Evolutionary conservation across 768 basidiomycete genomes (phyloP).

Genomic region (Lyophyllum shimeji): DNA sequence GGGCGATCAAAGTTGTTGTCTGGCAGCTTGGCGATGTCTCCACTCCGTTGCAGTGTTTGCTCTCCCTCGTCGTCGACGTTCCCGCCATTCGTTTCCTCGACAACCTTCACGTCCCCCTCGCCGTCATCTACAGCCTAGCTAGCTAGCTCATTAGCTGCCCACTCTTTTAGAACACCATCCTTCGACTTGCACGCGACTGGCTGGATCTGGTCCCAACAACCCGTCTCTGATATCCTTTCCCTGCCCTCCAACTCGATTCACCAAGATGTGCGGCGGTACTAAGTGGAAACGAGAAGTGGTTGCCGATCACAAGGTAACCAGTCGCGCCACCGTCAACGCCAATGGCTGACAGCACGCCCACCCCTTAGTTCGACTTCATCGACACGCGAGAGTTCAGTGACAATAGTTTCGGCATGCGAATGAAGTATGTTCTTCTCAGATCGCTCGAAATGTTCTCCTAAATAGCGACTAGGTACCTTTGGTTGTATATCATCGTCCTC

Average conservation of each 20-base stretch:
- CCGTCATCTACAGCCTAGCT: conserved; percentile 11
- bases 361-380: conserved; percentile 88
- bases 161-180: conserved; percentile 22
- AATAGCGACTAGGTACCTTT: conserved; percentile 69
- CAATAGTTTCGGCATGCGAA: conserved; percentile 81
- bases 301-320: conserved; percentile 91
- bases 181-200: conserved; percentile 46
- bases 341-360: conserved; percentile 21
- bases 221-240: conserved; percentile 18
- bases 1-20: conserved; percentile 10
- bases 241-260: conserved; percentile 21
- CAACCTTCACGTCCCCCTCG: conserved; percentile 6
- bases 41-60: background rate
- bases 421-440: conserved; percentile 58
- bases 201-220: conserved; percentile 40
- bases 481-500: conserved; percentile 90
- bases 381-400: conserved; percentile 92
- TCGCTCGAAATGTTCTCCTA: background rate
- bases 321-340: background rate
- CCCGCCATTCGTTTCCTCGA: conserved; percentile 12
- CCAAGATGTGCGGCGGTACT: conserved; percentile 66
- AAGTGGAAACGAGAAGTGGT: conserved; percentile 98
- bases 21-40: background rate
- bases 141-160: conserved; percentile 22
- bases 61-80: conserved; percentile 2